Conservation (phyloP, 2,329 filamentous ascomycete species). For the Sordariomycetes sp. region DNA sequence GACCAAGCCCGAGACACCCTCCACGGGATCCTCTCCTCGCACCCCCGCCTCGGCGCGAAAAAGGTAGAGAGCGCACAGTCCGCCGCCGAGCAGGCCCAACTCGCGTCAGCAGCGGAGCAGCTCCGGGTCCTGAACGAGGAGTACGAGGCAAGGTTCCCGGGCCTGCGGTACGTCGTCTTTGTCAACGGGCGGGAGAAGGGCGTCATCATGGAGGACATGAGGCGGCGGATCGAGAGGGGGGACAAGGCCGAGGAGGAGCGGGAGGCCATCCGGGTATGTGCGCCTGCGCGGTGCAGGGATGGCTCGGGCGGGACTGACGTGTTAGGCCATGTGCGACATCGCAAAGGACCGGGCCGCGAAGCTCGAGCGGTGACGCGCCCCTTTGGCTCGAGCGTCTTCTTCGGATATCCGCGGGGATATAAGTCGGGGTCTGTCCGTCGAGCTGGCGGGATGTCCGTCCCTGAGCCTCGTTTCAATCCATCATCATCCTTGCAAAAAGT, state of each 20-base stretch:
- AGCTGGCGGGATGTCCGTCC: not conserved
- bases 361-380: conserved; percentile 18
- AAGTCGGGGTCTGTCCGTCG: not conserved
- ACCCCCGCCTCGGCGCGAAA: conserved; percentile 72
- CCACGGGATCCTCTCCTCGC: conserved; percentile 62
- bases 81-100: conserved; percentile 65
- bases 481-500: not conserved
- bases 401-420: not conserved
- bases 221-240: conserved; percentile 52
- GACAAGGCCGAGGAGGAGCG: conserved; percentile 54
- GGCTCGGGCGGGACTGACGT: not conserved
- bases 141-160: conserved; percentile 73
- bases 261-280: conserved; percentile 59
- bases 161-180: conserved; percentile 80
- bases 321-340: conserved; percentile 82
- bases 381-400: not conserved
- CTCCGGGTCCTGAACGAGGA: conserved; percentile 55
- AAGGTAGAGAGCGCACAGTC: conserved; percentile 75
- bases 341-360: conserved; percentile 67
- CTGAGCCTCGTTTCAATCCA: not conserved
- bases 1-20: conserved; percentile 37
- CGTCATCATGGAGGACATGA: conserved; percentile 75
- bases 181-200: conserved; percentile 68
- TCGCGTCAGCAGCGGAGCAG: conserved; percentile 44
- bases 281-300: not conserved